A percentile compares a stretch with the other conserved stretches of the same genome.
Conservation (phyloP, 2,329 filamentous ascomycete genomes). For the Penicillium sp. region DNA sequence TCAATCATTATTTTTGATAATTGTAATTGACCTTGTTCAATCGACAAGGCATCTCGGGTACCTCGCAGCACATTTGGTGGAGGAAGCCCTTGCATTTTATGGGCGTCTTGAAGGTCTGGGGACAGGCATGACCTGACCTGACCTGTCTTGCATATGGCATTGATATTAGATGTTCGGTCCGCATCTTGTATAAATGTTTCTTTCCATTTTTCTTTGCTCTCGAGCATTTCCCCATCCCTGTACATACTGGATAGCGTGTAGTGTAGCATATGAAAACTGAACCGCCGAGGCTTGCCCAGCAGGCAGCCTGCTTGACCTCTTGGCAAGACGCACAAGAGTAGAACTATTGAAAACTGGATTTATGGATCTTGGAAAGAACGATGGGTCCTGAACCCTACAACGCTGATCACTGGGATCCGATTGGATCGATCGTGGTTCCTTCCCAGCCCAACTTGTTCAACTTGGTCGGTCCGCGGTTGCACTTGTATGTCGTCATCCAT, state of each 20-base stretch:
- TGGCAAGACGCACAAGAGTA: neutral
- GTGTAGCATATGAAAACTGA: constrained; percentile 2
- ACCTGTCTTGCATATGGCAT: neutral
- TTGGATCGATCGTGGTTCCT: constrained; percentile 9
- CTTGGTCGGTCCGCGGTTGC: neutral
- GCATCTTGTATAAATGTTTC: neutral
- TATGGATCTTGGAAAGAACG: neutral
- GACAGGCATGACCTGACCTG: neutral
- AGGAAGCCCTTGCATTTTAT: constrained; percentile 16
- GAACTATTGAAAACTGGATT: constrained; percentile 2
- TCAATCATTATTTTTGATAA: constrained; percentile 21
- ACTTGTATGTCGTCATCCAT: constrained; percentile 25
- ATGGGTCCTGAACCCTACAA: constrained; percentile 5
- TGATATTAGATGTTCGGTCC: constrained; percentile 1
- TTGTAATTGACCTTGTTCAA: constrained; percentile 21
- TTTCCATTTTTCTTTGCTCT: constrained; percentile 4
- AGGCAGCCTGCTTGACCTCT: constrained; percentile 1
- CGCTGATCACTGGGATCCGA: constrained; percentile 12
- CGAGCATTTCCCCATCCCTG: neutral
- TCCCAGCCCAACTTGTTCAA: neutral
- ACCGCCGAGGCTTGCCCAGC: constrained; percentile 3
- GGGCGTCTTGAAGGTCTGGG: constrained; percentile 16
- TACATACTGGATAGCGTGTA: neutral
- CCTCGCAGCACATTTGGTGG: constrained; percentile 1
- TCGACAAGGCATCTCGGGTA: constrained; percentile 5